Percentiles rank a stretch among this genome's conserved stretches.
These are phyloP conservation scores for Pseudozyma pruni DNA, from an alignment of 1,284 basidiomycete genomes.

Conservation along the genomic window DNA sequence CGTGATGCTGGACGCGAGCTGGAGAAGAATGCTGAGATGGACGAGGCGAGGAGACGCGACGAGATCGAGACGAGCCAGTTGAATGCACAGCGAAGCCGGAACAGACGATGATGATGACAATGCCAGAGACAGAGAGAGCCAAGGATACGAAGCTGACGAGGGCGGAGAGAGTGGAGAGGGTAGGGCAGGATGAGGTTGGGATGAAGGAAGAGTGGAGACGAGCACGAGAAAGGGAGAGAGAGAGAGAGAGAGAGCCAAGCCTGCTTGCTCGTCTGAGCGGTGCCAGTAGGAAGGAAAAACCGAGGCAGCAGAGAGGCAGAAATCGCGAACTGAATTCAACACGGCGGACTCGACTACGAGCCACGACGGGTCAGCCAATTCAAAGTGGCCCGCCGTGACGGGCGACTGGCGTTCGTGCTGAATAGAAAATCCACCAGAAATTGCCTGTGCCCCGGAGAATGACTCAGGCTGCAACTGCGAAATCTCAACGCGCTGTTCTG, in stretches of 20 bases:
- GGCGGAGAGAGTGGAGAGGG: slow-evolving; percentile 1
- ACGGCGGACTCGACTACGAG: slow-evolving; percentile 22
- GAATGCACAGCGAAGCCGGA: slow-evolving; percentile 4
- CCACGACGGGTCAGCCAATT: slow-evolving; percentile 26
- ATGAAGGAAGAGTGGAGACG: slow-evolving; percentile 6
- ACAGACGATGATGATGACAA: slow-evolving; percentile 11
- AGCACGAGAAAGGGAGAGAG: background rate
- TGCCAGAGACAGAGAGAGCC: slow-evolving; percentile 1
- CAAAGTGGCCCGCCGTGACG: slow-evolving; percentile 25
- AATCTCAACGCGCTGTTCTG: slow-evolving; percentile 8
- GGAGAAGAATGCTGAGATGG: slow-evolving; percentile 1
- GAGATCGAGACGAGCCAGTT: slow-evolving; percentile 1
- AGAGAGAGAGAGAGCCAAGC: background rate
- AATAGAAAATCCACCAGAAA: slow-evolving; percentile 1
- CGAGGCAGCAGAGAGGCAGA: slow-evolving; percentile 27
- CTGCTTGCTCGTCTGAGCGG: slow-evolving; percentile 11
- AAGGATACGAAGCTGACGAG: background rate
- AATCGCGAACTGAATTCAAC: slow-evolving; percentile 19
- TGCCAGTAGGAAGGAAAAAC: slow-evolving; percentile 1
- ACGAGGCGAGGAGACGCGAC: slow-evolving; percentile 12
- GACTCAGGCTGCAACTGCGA: slow-evolving; percentile 19
- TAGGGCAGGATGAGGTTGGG: slow-evolving; percentile 4
- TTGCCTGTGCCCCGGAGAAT: background rate
- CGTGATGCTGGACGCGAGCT: slow-evolving; percentile 9
- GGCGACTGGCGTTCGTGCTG: slow-evolving; percentile 40